Percentiles rank a stretch among this genome's conserved stretches.
phyloP scores from a whole-genome alignment of 768 basidiomycete genomes.

The Cystoderma amianthinum region DNA sequence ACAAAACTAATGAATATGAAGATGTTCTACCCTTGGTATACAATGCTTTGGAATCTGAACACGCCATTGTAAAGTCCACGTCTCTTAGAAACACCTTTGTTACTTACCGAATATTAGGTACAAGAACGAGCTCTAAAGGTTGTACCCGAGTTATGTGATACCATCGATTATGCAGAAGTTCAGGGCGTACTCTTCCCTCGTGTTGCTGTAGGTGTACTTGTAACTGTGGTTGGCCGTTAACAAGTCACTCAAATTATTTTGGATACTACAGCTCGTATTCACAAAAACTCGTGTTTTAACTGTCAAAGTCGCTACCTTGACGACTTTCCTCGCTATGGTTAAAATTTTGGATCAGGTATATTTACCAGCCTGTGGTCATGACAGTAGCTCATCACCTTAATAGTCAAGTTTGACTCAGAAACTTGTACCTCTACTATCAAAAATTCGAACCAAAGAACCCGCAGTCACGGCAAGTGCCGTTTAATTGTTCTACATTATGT shows the following conservation, averaged over 20 bases:
- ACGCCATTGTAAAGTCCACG: slow-evolving; percentile 48
- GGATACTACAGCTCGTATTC: slow-evolving; percentile 85
- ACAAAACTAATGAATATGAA: slow-evolving; percentile 18
- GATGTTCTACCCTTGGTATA: slow-evolving; percentile 97
- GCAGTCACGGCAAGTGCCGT: slow-evolving; percentile 72
- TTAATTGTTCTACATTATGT: neutral
- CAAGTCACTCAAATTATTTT: slow-evolving; percentile 3
- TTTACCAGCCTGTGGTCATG: neutral
- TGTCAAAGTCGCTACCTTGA: slow-evolving; percentile 86
- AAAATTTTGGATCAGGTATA: slow-evolving; percentile 82
- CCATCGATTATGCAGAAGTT: slow-evolving; percentile 92
- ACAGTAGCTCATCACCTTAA: no score
- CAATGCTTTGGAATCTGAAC: slow-evolving; percentile 94
- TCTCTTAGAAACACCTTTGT: slow-evolving; percentile 6
- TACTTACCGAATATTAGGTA: slow-evolving; percentile 49
- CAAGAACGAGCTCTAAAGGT: slow-evolving; percentile 84
- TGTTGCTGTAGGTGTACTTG: slow-evolving; percentile 63
- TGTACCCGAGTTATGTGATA: slow-evolving; percentile 87
- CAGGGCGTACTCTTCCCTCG: slow-evolving; percentile 86
- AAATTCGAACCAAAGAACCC: slow-evolving; percentile 94
- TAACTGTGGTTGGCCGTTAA: slow-evolving; percentile 1
- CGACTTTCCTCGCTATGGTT: slow-evolving; percentile 82
- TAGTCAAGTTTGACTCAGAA: slow-evolving; percentile 89
- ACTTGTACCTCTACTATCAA: slow-evolving; percentile 88
- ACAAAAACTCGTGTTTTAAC: slow-evolving; percentile 84